Evolutionary conservation across 2,329 filamentous ascomycete genomes (phyloP).

Genomic region (Microcyclosporella mali): DNA sequence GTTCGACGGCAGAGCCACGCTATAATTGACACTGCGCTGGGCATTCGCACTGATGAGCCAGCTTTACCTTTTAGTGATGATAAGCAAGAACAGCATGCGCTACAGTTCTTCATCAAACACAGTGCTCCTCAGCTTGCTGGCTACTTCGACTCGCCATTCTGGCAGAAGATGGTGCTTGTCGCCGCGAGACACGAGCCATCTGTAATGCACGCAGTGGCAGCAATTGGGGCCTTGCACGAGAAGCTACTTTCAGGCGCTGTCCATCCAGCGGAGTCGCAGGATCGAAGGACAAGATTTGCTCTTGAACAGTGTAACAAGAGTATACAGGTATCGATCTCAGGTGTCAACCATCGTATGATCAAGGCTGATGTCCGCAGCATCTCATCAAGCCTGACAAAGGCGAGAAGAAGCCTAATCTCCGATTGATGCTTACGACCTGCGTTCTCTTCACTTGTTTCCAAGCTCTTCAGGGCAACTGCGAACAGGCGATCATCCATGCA

Average conservation of each 20-base stretch:
- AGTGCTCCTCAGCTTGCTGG: constrained; percentile 22
- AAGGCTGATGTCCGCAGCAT: background rate
- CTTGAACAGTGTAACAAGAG: constrained; percentile 24
- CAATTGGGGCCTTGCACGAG: constrained; percentile 23
- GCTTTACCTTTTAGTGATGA: constrained; percentile 16
- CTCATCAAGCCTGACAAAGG: constrained; percentile 8
- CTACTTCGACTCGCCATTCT: constrained; percentile 25
- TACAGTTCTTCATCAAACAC: constrained; percentile 21
- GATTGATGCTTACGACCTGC: constrained; percentile 22
- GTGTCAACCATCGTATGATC: background rate
- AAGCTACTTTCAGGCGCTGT: constrained; percentile 17
- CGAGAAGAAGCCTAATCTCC: constrained; percentile 12
- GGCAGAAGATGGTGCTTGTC: constrained; percentile 22
- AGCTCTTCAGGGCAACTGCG: constrained; percentile 21
- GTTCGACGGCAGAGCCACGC: constrained; percentile 15
- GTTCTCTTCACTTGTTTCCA: constrained; percentile 24
- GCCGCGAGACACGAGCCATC: constrained; percentile 18
- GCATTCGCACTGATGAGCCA: constrained; percentile 11
- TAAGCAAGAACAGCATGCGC: constrained; percentile 17
- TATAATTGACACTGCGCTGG: constrained; percentile 16
- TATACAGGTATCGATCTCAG: constrained; percentile 12
- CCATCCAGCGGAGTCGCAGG: constrained; percentile 7
- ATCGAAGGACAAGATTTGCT: constrained; percentile 15
- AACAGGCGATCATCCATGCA: constrained; percentile 23
- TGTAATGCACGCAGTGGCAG: constrained; percentile 20